phyloP scores from a whole-genome alignment of 306 rosid genomes.

The Prosopis cineraria region DNA sequence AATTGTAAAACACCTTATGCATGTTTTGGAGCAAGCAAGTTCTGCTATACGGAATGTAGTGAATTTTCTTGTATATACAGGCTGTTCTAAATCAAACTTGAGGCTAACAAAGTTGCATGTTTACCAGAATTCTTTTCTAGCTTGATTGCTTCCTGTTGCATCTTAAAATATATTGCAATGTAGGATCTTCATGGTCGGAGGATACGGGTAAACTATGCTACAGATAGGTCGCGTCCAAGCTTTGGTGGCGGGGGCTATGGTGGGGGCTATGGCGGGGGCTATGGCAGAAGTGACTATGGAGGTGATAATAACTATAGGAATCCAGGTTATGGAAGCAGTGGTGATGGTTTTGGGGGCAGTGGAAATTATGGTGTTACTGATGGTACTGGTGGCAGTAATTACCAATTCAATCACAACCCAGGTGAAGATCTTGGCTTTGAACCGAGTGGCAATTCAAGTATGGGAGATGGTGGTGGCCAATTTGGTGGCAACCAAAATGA shows the following conservation, averaged over 20 bases:
- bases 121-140: neutral
- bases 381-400: conserved; percentile 23
- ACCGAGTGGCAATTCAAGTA: conserved; percentile 12
- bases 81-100: neutral
- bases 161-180: conserved; percentile 21
- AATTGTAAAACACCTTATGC: conserved; percentile 1
- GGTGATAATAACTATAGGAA: neutral
- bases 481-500: conserved; percentile 35
- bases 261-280: neutral
- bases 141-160: conserved; percentile 25
- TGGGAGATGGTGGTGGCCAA: conserved; percentile 32
- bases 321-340: conserved; percentile 20
- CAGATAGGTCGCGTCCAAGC: conserved; percentile 54
- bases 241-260: conserved; percentile 31
- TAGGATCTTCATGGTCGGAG: conserved; percentile 61
- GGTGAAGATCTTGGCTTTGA: conserved; percentile 36
- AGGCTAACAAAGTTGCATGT: neutral
- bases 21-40: conserved; percentile 7
- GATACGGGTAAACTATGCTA: conserved; percentile 48
- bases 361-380: conserved; percentile 15
- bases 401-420: conserved; percentile 22
- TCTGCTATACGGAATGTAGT: neutral
- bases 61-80: neutral
- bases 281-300: conserved; percentile 7
- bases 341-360: neutral